Evolutionary conservation across 108 stramenopile species (phyloP).

Genomic region (Skeletonema potamos): DNA sequence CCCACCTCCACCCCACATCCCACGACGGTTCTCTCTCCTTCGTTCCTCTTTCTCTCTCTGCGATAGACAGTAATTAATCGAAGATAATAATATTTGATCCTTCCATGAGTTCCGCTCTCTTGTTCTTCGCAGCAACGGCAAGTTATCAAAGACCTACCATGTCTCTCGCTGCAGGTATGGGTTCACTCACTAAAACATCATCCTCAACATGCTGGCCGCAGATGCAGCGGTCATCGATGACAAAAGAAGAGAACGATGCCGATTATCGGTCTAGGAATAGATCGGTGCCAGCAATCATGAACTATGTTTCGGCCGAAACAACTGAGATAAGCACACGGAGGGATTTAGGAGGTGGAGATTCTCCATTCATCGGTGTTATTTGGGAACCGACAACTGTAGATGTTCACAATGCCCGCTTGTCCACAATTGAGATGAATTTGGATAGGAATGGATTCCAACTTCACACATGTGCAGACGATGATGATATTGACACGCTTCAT

Average conservation of each 20-base stretch:
- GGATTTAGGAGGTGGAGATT: slow-evolving; percentile 44
- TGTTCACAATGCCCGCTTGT: slow-evolving; percentile 40
- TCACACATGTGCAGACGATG: background rate
- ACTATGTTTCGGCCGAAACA: slow-evolving; percentile 54
- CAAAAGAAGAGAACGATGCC: background rate
- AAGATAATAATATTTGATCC: too few relatives aligned
- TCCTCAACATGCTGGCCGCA: background rate
- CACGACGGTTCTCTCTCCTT: too few relatives aligned
- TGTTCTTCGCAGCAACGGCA: background rate
- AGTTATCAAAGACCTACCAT: background rate
- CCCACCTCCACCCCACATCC: too few relatives aligned
- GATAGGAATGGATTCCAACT: slow-evolving; percentile 53
- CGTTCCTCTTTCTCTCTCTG: too few relatives aligned
- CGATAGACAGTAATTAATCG: too few relatives aligned
- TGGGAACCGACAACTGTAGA: slow-evolving; percentile 41
- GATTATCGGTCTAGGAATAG: background rate
- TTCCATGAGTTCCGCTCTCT: background rate
- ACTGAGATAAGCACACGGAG: slow-evolving; percentile 37
- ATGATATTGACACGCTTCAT: background rate
- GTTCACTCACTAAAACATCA: background rate
- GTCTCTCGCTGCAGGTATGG: background rate
- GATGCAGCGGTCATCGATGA: background rate
- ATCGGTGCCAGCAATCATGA: slow-evolving; percentile 41
- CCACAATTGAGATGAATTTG: slow-evolving; percentile 15
- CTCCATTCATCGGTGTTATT: slow-evolving; percentile 33